Evolutionary conservation across 305 asterid genomes (phyloP), one percentile per base, ranked within the genome.

Genomic region (Stenogyne calaminthoides): DNA sequence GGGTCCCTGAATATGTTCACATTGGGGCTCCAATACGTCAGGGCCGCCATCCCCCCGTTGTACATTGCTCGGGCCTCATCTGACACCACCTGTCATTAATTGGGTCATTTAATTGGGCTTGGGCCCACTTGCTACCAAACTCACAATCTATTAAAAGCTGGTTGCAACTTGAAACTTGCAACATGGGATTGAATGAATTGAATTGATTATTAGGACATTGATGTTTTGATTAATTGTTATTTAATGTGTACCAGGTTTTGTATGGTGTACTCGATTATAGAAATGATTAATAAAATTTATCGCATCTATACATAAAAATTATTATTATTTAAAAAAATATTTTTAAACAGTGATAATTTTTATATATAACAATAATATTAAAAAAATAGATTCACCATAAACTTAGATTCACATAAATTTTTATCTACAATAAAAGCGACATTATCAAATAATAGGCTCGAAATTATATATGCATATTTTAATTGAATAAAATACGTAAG

Each of bases 11-110:
- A 80, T 54, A 92, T 90, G 79, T 92, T 92, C 52, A 92, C 94
- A 10, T 92, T 92, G 46, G 98, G 98, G 86, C 97, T 90, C 98
- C 98, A 92, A 27, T 82, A 92, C 0, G 98, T 92, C 63, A 92
- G 84, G 29, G 97, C 98, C 7, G 84, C 94, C 82, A 81, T 52
- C 6, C 96, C 97, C 3, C 92, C 94, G 22, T 92, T 92, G 85
- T 88, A 88, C 97, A 92, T 90, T 14, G 98, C 97, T 34, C 98
- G 83, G 44, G 86, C 96, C 88, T 92, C 98, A 65, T 86, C 92
- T 2, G 97, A 92, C 64, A 90, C 95, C 4, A 86, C 95, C 97
- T 91, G 87, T 63, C 14, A 78, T 0, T 0, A 59, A 16, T 49
- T 32, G 76, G 81, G 27, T 27, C 71, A 8, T 9, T 32, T 32